Conservation (phyloP, 2,329 filamentous ascomycete genomes). For the Verticillium alfalfae region DNA sequence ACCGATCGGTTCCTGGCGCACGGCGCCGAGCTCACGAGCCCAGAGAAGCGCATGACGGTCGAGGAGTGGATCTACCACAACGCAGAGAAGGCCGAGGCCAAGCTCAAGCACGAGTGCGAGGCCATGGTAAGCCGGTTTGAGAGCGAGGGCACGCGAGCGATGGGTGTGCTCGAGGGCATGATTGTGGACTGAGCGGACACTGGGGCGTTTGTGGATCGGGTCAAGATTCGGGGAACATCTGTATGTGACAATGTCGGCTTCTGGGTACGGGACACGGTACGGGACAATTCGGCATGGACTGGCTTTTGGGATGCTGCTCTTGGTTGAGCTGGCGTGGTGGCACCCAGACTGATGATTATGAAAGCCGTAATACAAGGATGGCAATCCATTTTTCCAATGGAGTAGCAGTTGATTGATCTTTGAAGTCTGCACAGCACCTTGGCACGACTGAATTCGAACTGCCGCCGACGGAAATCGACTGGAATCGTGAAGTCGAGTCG, state of each 20-base stretch:
- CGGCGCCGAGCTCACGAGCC: conserved; percentile 59
- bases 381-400: background rate
- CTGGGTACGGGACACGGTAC: background rate
- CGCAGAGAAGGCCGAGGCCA: conserved; percentile 73
- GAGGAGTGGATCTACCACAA: conserved; percentile 88
- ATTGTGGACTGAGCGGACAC: conserved; percentile 40
- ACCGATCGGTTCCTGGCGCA: conserved; percentile 44
- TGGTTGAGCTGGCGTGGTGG: background rate
- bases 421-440: too few species aligned
- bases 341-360: background rate
- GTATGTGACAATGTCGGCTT: background rate
- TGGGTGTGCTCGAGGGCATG: conserved; percentile 71
- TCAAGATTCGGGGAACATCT: conserved; percentile 5
- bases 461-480: background rate
- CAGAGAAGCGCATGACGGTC: conserved; percentile 85
- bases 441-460: too few species aligned
- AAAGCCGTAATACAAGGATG: background rate
- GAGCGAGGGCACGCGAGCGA: conserved; percentile 71
- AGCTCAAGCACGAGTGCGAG: conserved; percentile 76
- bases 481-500: background rate
- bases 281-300: background rate
- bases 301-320: background rate
- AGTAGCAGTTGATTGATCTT: too few species aligned
- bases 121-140: conserved; percentile 78
- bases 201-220: background rate